Percentiles rank a stretch among this genome's conserved stretches.
Conservation (phyloP, 1,284 basidiomycete species). For the Moesziomyces globuligerus region DNA sequence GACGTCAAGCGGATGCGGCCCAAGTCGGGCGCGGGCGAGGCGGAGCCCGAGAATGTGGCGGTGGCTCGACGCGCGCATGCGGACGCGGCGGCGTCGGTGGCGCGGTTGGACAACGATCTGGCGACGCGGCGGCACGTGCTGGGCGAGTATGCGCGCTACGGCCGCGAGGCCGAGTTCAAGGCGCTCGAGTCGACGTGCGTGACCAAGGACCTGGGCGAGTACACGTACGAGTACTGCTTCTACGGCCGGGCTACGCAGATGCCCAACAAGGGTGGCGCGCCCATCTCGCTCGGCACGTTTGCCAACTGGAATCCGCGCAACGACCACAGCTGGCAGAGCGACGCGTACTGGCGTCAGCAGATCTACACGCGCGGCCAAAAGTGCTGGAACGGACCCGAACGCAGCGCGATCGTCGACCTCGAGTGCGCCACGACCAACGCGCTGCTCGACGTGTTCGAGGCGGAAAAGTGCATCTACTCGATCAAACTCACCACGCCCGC, state of each 20-base stretch:
- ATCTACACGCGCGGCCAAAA: slow-evolving; percentile 79
- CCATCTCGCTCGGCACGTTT: slow-evolving; percentile 78
- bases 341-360: slow-evolving; percentile 82
- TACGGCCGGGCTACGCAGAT: slow-evolving; percentile 89
- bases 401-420: slow-evolving; percentile 81
- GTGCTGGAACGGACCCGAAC: slow-evolving; percentile 97
- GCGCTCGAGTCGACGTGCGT: slow-evolving; percentile 87
- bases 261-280: slow-evolving; percentile 81
- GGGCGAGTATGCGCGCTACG: slow-evolving; percentile 77
- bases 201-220: slow-evolving; percentile 86
- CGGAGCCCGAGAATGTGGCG: slow-evolving; percentile 59
- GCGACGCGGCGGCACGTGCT: slow-evolving; percentile 71
- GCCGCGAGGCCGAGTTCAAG: slow-evolving; percentile 90
- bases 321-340: slow-evolving; percentile 74
- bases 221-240: slow-evolving; percentile 95
- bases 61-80: slow-evolving; percentile 72
- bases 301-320: slow-evolving; percentile 74
- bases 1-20: slow-evolving; percentile 48
- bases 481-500: slow-evolving; percentile 89
- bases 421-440: slow-evolving; percentile 87
- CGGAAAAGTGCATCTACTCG: slow-evolving; percentile 95
- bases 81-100: slow-evolving; percentile 58
- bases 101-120: slow-evolving; percentile 71
- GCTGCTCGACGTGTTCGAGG: slow-evolving; percentile 82
- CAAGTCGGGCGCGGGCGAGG: slow-evolving; percentile 4